phyloP scores from a whole-genome alignment of 345 rosid species.

The Dipteronia sinensis region DNA sequence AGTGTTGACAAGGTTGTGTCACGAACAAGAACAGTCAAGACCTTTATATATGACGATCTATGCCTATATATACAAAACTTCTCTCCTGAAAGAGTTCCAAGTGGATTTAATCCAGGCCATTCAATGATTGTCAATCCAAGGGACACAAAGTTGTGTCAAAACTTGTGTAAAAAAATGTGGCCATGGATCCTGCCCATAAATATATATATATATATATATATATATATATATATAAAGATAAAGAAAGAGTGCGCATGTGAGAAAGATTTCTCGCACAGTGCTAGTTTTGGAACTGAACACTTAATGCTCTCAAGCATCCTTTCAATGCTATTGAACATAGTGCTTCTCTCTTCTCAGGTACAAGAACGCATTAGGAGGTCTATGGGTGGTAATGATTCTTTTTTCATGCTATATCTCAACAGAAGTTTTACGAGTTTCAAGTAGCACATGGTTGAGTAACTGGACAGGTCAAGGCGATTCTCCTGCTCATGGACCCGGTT shows the following conservation, averaged over 20 bases:
- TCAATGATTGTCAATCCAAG: no score
- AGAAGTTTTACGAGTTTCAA: slow-evolving; percentile 83
- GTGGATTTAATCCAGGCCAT: no score
- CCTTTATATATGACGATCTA: no score
- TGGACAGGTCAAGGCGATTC: slow-evolving; percentile 83
- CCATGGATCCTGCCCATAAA: no score
- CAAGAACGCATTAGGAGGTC: slow-evolving; percentile 95
- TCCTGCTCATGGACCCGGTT: slow-evolving; percentile 58
- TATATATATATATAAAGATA: no score
- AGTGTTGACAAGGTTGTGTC: not conserved
- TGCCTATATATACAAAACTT: no score
- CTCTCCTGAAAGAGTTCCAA: no score
- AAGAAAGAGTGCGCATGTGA: not conserved
- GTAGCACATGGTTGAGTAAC: slow-evolving; percentile 95
- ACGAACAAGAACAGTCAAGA: no score
- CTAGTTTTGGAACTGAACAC: not conserved
- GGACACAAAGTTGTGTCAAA: no score
- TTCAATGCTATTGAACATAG: not conserved
- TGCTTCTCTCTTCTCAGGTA: slow-evolving; percentile 52
- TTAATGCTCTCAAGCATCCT: not conserved
- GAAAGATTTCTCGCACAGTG: not conserved
- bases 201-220: no score
- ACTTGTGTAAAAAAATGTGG: no score
- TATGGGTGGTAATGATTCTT: slow-evolving; percentile 86
- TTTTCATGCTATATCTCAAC: slow-evolving; percentile 72